Percentiles rank a stretch among this genome's conserved stretches.
These are phyloP conservation scores for Trichopus zeylanicus DNA, from an alignment of 116 monocot genomes.

Conservation along the genomic window DNA sequence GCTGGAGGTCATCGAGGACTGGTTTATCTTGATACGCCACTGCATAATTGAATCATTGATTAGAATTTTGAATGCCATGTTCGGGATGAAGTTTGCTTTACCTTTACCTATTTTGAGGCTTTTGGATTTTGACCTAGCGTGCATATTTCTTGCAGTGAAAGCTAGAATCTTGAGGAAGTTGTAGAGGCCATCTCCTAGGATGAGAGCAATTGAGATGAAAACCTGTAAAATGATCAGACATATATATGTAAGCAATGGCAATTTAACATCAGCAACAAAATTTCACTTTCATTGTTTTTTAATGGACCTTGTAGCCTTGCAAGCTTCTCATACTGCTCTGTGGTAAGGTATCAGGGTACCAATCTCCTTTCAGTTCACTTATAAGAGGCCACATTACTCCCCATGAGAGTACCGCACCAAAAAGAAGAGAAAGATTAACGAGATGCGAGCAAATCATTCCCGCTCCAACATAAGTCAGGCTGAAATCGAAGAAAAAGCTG, in stretches of 20 bases:
- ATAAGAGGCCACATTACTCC: slow-evolving; percentile 16
- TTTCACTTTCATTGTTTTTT: not conserved
- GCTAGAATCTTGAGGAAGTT: slow-evolving; percentile 44
- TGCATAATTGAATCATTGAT: not conserved
- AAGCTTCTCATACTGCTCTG: slow-evolving; percentile 15
- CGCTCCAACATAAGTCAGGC: slow-evolving; percentile 1
- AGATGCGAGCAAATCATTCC: slow-evolving; percentile 17
- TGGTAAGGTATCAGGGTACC: slow-evolving; percentile 9
- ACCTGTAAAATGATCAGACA: slow-evolving; percentile 19
- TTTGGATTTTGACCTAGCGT: slow-evolving; percentile 18
- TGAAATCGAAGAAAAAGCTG: slow-evolving; percentile 5
- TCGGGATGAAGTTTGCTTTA: not conserved
- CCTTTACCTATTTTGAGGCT: slow-evolving; percentile 29
- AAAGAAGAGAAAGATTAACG: slow-evolving; percentile 15
- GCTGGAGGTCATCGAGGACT: slow-evolving; percentile 6
- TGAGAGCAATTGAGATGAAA: slow-evolving; percentile 46
- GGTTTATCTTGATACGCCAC: slow-evolving; percentile 6
- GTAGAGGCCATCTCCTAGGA: slow-evolving; percentile 43
- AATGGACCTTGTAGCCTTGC: slow-evolving; percentile 13
- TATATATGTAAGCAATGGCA: not conserved
- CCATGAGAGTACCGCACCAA: slow-evolving; percentile 14
- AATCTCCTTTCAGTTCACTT: slow-evolving; percentile 15
- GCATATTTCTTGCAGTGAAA: slow-evolving; percentile 28
- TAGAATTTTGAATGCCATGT: not conserved
- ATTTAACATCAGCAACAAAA: not conserved